Conservation (phyloP, 345 rosid species). For the Moringa oleifera region DNA sequence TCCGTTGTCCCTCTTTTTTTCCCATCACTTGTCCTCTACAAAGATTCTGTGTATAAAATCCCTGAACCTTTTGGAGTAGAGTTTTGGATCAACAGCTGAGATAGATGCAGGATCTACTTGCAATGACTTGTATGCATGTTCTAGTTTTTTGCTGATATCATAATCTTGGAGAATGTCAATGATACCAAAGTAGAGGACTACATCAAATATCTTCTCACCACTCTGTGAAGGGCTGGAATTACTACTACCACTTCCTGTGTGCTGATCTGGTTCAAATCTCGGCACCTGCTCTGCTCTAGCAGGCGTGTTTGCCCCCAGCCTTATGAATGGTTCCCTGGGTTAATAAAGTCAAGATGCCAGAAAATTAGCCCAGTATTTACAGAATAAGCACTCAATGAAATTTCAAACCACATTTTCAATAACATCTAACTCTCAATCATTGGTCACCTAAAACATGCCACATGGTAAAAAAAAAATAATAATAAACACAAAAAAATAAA, state of each 20-base stretch:
- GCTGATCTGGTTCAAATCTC: constrained; percentile 31
- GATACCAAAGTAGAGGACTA: constrained; percentile 55
- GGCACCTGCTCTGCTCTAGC: constrained; percentile 46
- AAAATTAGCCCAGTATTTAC: too few species aligned
- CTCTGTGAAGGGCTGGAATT: constrained; percentile 18
- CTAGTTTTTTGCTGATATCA: constrained; percentile 58
- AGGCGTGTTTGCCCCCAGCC: constrained; percentile 50
- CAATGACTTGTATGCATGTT: constrained; percentile 63
- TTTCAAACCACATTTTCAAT: too few species aligned
- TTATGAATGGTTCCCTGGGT: constrained; percentile 38
- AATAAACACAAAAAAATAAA: too few species aligned
- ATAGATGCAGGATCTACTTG: constrained; percentile 57
- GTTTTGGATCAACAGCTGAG: constrained; percentile 70
- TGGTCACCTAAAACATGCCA: too few species aligned
- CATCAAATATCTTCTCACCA: constrained; percentile 37
- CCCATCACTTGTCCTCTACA: constrained; percentile 37
- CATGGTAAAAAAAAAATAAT: too few species aligned
- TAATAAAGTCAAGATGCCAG: too few species aligned
- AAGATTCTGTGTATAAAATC: constrained; percentile 54
- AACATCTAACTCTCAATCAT: too few species aligned
- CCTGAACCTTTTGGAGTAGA: constrained; percentile 54
- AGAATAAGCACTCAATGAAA: too few species aligned
- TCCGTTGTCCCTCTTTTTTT: background rate
- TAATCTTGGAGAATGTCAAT: constrained; percentile 65
- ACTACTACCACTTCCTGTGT: constrained; percentile 18